A percentile compares a stretch with the other conserved stretches of the same genome.
These are phyloP conservation scores for Irpex lacteus DNA, from an alignment of 1,284 basidiomycete genomes.

Conservation along the genomic window DNA sequence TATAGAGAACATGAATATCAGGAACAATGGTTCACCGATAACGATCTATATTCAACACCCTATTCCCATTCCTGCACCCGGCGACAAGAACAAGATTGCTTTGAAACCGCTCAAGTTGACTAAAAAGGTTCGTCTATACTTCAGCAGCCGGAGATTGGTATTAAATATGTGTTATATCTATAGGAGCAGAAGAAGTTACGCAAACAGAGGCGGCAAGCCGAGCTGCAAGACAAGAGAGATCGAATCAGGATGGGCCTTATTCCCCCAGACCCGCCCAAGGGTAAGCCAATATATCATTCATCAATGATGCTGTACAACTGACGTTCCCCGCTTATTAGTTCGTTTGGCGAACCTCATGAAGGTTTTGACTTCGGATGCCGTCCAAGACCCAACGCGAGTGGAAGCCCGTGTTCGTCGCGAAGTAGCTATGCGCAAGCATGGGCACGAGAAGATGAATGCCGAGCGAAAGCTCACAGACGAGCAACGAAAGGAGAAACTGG, in stretches of 20 bases:
- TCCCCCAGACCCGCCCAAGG: constrained; percentile 94
- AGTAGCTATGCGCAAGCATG: constrained; percentile 85
- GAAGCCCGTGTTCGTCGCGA: constrained; percentile 94
- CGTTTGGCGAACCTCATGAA: constrained; percentile 97
- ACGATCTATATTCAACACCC: constrained; percentile 96
- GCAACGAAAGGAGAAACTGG: constrained; percentile 82
- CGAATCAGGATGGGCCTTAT: constrained; percentile 94
- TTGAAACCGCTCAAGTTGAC: constrained; percentile 89
- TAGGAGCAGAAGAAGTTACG: constrained; percentile 97
- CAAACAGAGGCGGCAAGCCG: constrained; percentile 83
- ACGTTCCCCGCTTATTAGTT: constrained; percentile 46
- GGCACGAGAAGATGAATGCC: constrained; percentile 91
- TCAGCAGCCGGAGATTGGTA: background rate
- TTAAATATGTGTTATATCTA: constrained; percentile 9
- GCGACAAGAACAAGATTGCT: constrained; percentile 75
- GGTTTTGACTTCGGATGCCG: constrained; percentile 93
- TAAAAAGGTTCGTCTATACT: constrained; percentile 55
- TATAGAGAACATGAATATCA: constrained; percentile 57
- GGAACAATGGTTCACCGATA: constrained; percentile 71
- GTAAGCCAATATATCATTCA: constrained; percentile 36
- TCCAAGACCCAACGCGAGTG: constrained; percentile 96
- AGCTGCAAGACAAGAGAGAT: constrained; percentile 94
- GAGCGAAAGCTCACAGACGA: constrained; percentile 92
- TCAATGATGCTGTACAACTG: background rate
- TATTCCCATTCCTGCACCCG: constrained; percentile 91